Evolutionary conservation across 1,284 basidiomycete species (phyloP), one percentile per base, ranked within the genome.

Genomic region (Puccinia novopanici): DNA sequence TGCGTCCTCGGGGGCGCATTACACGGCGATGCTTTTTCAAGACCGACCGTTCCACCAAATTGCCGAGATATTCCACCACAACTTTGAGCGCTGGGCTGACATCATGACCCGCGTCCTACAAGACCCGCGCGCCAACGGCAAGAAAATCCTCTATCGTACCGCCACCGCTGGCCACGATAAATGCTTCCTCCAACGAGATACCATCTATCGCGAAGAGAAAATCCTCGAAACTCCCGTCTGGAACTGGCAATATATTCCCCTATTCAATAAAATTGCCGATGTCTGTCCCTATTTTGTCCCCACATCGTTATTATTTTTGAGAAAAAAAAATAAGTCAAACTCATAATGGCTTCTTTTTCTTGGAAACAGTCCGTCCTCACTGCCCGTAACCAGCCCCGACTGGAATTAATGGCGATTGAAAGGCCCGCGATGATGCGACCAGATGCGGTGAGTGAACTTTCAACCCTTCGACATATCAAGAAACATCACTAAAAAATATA

Each of bases 171-270:
- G 75, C 15, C 75, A 77, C 57, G 45, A 77, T 55, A 68, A 77
- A 6, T 77, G 75, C 24, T 54, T 57, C 37, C 34, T 70, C 34
- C 65, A 67, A 65, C 50, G 65, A 27, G 15, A 30, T 27, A 65
- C 65, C 19, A 30, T 37, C 0, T 68, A 30, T 17, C 57, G 52
- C 15, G 75, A 77, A 67, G 75, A 77, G 40, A 68, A 77, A 68
- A 65, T 68, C 30, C 50, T 77, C 9, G 50, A 54, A 52, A 77
- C 75, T 30, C 75, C 75, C 22, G 54, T 77, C 8, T 77, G 67
- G 40, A 77, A 77, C 30, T 77, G 75, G 75, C 75, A 77, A 52
- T n/a, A 34, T n/a, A 77, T 77, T 37, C 75, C 75, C 24, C 55
- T 77, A 50, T 77, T 77, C 52, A 77, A 77, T 48, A 67, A 45